phyloP scores from a whole-genome alignment of 192 early-diverging fungal species.

The Entomortierella beljakovae region DNA sequence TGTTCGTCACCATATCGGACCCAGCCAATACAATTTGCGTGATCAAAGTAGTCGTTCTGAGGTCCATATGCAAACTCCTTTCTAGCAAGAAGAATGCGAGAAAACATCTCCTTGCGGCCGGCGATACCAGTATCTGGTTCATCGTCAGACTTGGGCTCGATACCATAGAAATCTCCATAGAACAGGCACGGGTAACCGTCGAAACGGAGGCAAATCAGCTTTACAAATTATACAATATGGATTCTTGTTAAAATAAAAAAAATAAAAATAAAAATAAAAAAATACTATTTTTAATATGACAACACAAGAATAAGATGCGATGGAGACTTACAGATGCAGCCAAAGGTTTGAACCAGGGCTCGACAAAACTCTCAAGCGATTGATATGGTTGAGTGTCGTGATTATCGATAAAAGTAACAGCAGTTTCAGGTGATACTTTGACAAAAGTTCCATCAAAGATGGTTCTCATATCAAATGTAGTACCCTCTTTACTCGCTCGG shows the following conservation, averaged over 20 bases:
- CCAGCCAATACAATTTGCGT: constrained; percentile 58
- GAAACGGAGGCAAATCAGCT: constrained; percentile 41
- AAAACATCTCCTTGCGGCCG: constrained; percentile 46
- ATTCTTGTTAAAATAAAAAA: neutral
- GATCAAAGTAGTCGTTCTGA: constrained; percentile 62
- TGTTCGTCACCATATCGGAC: constrained; percentile 48
- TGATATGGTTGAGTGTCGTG: constrained; percentile 56
- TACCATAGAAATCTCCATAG: constrained; percentile 61
- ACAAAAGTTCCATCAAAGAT: constrained; percentile 40
- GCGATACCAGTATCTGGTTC: constrained; percentile 34
- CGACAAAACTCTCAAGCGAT: constrained; percentile 55
- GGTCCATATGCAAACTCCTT: constrained; percentile 57
- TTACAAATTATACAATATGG: too few species aligned
- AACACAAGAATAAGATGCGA: neutral
- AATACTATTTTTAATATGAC: neutral
- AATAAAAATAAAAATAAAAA: neutral
- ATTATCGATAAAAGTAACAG: constrained; percentile 44
- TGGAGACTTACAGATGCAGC: constrained; percentile 54
- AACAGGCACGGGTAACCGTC: constrained; percentile 64
- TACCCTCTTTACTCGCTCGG: constrained; percentile 15
- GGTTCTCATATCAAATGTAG: constrained; percentile 28
- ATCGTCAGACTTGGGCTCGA: constrained; percentile 14
- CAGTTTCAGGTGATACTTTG: constrained; percentile 8
- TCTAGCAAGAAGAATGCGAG: constrained; percentile 22
- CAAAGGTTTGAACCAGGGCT: constrained; percentile 59